Percentiles rank a stretch among this genome's conserved stretches.
These are phyloP conservation scores for Cladosporium sp. DNA, from an alignment of 2,329 filamentous ascomycete species.

Conservation along the genomic window DNA sequence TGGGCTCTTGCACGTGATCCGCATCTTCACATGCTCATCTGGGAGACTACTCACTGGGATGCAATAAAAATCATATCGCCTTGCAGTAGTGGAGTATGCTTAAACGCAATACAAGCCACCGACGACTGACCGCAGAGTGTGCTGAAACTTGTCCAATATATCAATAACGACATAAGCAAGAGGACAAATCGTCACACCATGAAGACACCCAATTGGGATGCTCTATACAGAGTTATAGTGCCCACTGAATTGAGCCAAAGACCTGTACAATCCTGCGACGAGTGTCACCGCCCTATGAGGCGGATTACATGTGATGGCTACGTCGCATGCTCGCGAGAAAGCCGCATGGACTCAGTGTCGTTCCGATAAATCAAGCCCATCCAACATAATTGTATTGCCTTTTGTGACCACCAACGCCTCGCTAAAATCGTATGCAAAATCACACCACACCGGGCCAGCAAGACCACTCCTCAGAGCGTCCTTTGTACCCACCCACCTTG, in stretches of 20 bases:
- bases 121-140: too few species aligned
- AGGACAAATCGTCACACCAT: not conserved
- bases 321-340: not conserved
- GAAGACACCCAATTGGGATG: not conserved
- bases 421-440: conserved; percentile 15
- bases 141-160: not conserved
- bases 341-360: not conserved
- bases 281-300: not conserved
- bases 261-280: not conserved
- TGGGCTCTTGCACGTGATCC: not conserved
- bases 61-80: too few species aligned
- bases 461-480: not conserved
- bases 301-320: not conserved
- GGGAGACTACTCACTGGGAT: not conserved
- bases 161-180: not conserved
- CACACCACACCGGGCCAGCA: not conserved
- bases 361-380: not conserved
- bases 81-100: too few species aligned
- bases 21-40: not conserved
- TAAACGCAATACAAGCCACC: not conserved
- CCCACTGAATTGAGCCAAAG: not conserved
- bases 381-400: not conserved
- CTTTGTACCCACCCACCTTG: not conserved
- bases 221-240: not conserved
- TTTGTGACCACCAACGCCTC: conserved; percentile 19